Conservation (phyloP, 2,329 filamentous ascomycete genomes). For the Claviceps purpurea region DNA sequence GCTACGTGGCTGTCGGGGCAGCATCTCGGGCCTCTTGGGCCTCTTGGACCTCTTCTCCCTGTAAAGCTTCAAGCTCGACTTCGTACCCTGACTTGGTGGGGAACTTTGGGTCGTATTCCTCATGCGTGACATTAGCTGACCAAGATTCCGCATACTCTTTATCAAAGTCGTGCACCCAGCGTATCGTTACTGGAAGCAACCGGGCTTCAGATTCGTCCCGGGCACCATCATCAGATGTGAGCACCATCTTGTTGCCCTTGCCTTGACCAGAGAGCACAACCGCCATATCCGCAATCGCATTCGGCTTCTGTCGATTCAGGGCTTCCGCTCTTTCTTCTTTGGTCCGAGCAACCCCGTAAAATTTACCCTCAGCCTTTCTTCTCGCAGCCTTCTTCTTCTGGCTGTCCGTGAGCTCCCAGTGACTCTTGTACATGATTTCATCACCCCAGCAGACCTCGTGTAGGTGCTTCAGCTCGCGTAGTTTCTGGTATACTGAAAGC, state of each 20-base stretch:
- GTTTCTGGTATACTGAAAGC: slow-evolving; percentile 45
- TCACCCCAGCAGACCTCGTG: slow-evolving; percentile 50
- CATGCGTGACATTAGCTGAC: slow-evolving; percentile 41
- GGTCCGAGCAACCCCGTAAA: slow-evolving; percentile 21
- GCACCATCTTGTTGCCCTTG: slow-evolving; percentile 34
- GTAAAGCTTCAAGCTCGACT: slow-evolving; percentile 2
- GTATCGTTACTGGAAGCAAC: slow-evolving; percentile 31
- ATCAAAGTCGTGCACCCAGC: slow-evolving; percentile 37
- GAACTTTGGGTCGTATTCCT: slow-evolving; percentile 20
- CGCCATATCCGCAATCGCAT: slow-evolving; percentile 51
- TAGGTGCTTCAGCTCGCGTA: slow-evolving; percentile 49
- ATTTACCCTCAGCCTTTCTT: slow-evolving; percentile 16
- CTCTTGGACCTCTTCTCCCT: background rate
- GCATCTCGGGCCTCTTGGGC: no score
- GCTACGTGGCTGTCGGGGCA: background rate
- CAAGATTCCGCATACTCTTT: slow-evolving; percentile 32
- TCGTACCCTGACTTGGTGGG: background rate
- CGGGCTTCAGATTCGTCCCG: slow-evolving; percentile 5
- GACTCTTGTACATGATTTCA: slow-evolving; percentile 28
- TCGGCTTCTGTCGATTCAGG: slow-evolving; percentile 47
- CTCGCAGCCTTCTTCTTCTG: slow-evolving; percentile 21
- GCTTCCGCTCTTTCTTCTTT: slow-evolving; percentile 33
- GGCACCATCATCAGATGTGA: slow-evolving; percentile 8
- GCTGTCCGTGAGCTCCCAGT: slow-evolving; percentile 19
- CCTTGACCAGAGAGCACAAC: slow-evolving; percentile 39